Conservation (phyloP, 139 green algal genomes). For the Zygnema cylindricum region DNA sequence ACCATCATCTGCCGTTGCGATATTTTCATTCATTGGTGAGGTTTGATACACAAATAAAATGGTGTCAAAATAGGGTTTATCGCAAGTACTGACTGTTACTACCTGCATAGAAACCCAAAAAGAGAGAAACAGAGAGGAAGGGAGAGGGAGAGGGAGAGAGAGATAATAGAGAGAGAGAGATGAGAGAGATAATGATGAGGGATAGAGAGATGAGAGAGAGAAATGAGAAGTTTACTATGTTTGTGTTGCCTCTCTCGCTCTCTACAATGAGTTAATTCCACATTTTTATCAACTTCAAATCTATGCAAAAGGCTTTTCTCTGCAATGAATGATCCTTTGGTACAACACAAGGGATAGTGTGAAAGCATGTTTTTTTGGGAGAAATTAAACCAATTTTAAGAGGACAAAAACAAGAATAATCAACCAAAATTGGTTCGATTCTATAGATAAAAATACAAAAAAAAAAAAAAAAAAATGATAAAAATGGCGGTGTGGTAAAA, state of each 20-base stretch:
- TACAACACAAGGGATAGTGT: too few relatives aligned
- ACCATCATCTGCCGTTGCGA: not conserved
- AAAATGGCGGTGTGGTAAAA: too few relatives aligned
- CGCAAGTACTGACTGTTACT: slow-evolving; percentile 20
- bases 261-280: not conserved
- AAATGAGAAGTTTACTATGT: not conserved
- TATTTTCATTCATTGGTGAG: too few relatives aligned
- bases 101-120: slow-evolving; percentile 16
- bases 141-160: not conserved
- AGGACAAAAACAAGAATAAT: too few relatives aligned
- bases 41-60: slow-evolving; percentile 10
- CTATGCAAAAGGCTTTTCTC: too few relatives aligned
- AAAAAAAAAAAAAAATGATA: too few relatives aligned
- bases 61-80: slow-evolving; percentile 15
- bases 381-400: too few relatives aligned
- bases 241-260: not conserved
- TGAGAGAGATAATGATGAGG: not conserved
- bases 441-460: too few relatives aligned
- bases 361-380: too few relatives aligned
- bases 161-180: not conserved
- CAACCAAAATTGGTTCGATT: too few relatives aligned
- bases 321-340: too few relatives aligned
- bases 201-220: not conserved
- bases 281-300: not conserved
- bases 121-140: not conserved